phyloP scores from a whole-genome alignment of 176 grass and related monocot genomes.

The Zoysia pacifica region DNA sequence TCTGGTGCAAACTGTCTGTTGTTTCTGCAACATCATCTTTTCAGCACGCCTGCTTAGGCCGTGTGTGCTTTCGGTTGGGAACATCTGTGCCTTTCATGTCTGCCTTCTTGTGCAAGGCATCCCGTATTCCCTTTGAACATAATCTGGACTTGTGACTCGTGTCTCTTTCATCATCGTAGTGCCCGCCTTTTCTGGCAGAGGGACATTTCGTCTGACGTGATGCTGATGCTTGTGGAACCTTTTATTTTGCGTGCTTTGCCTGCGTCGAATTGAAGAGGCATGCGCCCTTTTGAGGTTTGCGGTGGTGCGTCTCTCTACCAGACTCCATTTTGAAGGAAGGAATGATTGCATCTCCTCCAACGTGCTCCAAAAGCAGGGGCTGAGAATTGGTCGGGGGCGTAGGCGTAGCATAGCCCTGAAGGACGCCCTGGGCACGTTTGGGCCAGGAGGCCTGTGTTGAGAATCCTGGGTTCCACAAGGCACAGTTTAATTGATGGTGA shows the following conservation, averaged over 20 bases:
- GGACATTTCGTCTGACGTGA: slow-evolving; percentile 18
- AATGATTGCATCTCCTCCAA: slow-evolving; percentile 20
- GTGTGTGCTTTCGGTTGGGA: slow-evolving; percentile 33
- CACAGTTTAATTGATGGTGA: neutral
- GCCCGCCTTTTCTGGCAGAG: slow-evolving; percentile 2
- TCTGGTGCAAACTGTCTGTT: slow-evolving; percentile 22
- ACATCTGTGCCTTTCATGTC: slow-evolving; percentile 34
- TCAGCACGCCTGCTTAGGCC: neutral
- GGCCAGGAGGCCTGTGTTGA: too few species aligned
- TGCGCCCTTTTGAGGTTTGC: neutral
- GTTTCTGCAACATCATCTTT: slow-evolving; percentile 6
- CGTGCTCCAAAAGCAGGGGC: neutral
- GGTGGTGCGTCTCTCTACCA: slow-evolving; percentile 2
- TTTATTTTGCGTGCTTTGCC: slow-evolving; percentile 10
- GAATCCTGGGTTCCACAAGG: neutral
- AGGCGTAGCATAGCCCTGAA: neutral
- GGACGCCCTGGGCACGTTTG: neutral
- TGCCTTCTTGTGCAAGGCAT: slow-evolving; percentile 16
- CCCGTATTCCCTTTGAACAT: too few species aligned
- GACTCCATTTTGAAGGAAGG: neutral
- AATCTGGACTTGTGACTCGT: neutral
- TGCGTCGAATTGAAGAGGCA: neutral
- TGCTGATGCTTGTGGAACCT: neutral
- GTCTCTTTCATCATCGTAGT: slow-evolving; percentile 12
- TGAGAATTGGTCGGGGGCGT: neutral